phyloP scores from a whole-genome alignment of 768 basidiomycete genomes.

The Pulveroboletus frians region DNA sequence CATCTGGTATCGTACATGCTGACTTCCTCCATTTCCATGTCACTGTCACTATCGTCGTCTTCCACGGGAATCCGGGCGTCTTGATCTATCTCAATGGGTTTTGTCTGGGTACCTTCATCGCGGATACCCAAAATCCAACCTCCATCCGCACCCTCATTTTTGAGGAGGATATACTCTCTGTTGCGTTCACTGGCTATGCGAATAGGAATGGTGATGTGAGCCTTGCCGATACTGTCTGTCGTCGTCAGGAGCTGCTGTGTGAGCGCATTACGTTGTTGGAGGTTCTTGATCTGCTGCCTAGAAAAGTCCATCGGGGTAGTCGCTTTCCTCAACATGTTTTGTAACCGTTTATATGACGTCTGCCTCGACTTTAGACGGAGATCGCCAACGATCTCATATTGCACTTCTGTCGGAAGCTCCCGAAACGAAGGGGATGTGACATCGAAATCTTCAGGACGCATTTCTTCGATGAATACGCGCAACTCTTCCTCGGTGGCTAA shows the following conservation, averaged over 20 bases:
- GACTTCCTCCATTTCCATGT: slow-evolving; percentile 80
- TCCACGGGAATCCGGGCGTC: slow-evolving; percentile 38
- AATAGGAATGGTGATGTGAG: slow-evolving; percentile 84
- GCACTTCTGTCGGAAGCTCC: slow-evolving; percentile 90
- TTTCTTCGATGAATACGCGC: slow-evolving; percentile 88
- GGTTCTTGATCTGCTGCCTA: slow-evolving; percentile 88
- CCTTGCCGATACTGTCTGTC: slow-evolving; percentile 88
- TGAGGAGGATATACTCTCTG: slow-evolving; percentile 89
- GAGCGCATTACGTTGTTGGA: slow-evolving; percentile 82
- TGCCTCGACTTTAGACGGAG: slow-evolving; percentile 91
- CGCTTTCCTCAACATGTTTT: slow-evolving; percentile 80
- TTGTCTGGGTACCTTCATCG: slow-evolving; percentile 76
- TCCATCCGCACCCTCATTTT: slow-evolving; percentile 80
- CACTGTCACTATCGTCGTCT: slow-evolving; percentile 44
- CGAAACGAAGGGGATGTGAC: slow-evolving; percentile 84
- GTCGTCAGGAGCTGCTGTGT: slow-evolving; percentile 92
- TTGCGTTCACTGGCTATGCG: slow-evolving; percentile 95
- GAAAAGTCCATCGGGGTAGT: slow-evolving; percentile 92
- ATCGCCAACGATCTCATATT: slow-evolving; percentile 98
- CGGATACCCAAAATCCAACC: slow-evolving; percentile 95
- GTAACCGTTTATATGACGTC: slow-evolving; percentile 85
- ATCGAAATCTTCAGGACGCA: slow-evolving; percentile 94
- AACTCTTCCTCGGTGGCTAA: slow-evolving; percentile 96
- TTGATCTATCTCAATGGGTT: slow-evolving; percentile 83
- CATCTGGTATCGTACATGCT: slow-evolving; percentile 45